A percentile compares a stretch with the other conserved stretches of the same genome.
Evolutionary conservation across 2,329 filamentous ascomycete species (phyloP).

Genomic region (Fusarium goolgardi): DNA sequence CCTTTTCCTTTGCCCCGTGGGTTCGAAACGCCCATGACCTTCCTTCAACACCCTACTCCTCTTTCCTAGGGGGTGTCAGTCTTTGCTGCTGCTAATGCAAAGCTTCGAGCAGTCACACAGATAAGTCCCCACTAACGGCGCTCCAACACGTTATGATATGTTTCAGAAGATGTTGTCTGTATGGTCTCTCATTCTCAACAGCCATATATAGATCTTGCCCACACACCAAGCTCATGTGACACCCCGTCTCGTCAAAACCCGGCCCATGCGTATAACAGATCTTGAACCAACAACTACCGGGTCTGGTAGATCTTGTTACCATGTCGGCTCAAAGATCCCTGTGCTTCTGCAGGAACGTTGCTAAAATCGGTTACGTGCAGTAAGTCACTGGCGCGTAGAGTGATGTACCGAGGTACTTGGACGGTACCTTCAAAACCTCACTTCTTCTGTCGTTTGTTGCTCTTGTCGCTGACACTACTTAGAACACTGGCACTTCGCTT

Average conservation of each 20-base stretch:
- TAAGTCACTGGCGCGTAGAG: constrained; percentile 34
- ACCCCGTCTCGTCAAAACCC: constrained; percentile 18
- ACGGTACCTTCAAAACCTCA: constrained; percentile 38
- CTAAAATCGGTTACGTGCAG: constrained; percentile 15
- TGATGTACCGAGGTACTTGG: constrained; percentile 41
- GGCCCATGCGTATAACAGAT: constrained; percentile 23
- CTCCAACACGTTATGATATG: constrained; percentile 20
- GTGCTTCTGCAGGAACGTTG: constrained; percentile 34
- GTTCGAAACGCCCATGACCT: constrained; percentile 21
- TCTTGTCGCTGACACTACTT: constrained; percentile 75
- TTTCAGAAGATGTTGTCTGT: constrained; percentile 17
- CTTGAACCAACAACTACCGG: constrained; percentile 35
- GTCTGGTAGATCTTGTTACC: constrained; percentile 19
- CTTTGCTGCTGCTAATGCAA: constrained; percentile 29
- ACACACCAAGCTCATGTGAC: constrained; percentile 15
- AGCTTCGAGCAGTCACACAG: constrained; percentile 27
- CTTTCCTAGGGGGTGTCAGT: constrained; percentile 22
- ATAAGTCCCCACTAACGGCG: constrained; percentile 22
- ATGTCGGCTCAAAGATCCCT: constrained; percentile 15
- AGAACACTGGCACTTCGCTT: constrained; percentile 88
- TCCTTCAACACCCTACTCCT: constrained; percentile 8
- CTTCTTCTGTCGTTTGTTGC: constrained; percentile 68
- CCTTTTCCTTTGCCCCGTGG: constrained; percentile 16
- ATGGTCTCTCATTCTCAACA: constrained; percentile 6
- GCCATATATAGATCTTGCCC: constrained; percentile 4